Evolutionary conservation across 805 yeast species (phyloP).

Genomic region (Myxozyma sirexii): DNA sequence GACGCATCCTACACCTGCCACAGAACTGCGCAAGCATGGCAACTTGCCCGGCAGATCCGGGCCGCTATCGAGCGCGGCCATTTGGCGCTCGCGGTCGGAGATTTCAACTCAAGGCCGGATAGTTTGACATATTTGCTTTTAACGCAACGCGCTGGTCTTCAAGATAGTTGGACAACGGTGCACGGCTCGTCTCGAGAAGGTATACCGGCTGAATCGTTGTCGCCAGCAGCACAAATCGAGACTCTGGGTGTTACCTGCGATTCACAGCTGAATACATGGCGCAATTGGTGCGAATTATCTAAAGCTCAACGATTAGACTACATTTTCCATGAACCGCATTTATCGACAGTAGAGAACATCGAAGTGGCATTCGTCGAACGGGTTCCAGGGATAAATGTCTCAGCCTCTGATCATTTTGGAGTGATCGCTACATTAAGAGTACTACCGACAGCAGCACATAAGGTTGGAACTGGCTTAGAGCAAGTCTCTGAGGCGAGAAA

Average conservation of each 20-base stretch:
- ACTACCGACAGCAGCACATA: constrained; percentile 18
- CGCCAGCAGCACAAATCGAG: constrained; percentile 57
- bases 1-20: constrained; percentile 91
- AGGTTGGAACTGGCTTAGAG: constrained; percentile 16
- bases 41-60: constrained; percentile 68
- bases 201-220: constrained; percentile 17
- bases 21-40: constrained; percentile 96
- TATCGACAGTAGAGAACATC: constrained; percentile 60
- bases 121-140: constrained; percentile 78
- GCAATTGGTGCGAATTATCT: constrained; percentile 52
- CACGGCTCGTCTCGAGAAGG: constrained; percentile 16
- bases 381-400: constrained; percentile 55
- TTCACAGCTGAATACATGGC: constrained; percentile 84
- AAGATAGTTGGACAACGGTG: constrained; percentile 31
- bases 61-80: constrained; percentile 72
- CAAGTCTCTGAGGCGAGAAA: constrained; percentile 24
- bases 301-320: constrained; percentile 92
- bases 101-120: constrained; percentile 85
- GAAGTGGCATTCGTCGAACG: constrained; percentile 72
- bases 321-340: constrained; percentile 68
- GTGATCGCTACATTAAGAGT: constrained; percentile 40
- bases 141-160: constrained; percentile 64
- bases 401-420: constrained; percentile 93
- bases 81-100: constrained; percentile 89
- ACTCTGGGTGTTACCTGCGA: constrained; percentile 90